Evolutionary conservation across 495 filamentous ascomycete genomes (phyloP).

Genomic region (Xanthoparmelia taractica): DNA sequence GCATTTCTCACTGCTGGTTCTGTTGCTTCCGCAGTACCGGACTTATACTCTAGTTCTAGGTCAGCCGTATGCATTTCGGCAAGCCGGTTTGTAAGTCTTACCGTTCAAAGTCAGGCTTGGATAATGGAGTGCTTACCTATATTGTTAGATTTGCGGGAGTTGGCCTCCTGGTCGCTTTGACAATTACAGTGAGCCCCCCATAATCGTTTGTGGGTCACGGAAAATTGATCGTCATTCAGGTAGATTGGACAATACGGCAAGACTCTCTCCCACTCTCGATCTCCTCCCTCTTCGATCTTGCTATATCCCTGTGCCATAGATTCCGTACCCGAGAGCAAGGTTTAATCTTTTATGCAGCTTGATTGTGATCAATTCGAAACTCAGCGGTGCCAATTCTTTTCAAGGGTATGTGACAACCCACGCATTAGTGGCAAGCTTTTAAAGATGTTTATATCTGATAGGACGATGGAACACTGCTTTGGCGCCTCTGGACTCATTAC

Average conservation of each 20-base stretch:
- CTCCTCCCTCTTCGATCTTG: background rate
- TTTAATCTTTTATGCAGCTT: constrained; percentile 32
- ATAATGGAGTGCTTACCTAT: background rate
- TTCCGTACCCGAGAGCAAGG: background rate
- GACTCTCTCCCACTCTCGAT: background rate
- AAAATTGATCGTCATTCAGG: constrained; percentile 25
- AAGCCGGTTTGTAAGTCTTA: constrained; percentile 68
- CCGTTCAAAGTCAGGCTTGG: background rate
- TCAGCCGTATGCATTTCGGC: constrained; percentile 88
- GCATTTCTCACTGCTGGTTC: constrained; percentile 19
- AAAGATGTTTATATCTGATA: background rate
- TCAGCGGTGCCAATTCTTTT: constrained; percentile 85
- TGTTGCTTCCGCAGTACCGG: background rate
- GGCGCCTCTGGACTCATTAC: constrained; percentile 80
- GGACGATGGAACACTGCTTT: constrained; percentile 87
- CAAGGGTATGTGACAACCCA: constrained; percentile 46
- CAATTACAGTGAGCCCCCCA: constrained; percentile 50
- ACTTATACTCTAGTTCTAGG: constrained; percentile 31
- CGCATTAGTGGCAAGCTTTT: background rate
- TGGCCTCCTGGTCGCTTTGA: constrained; percentile 67
- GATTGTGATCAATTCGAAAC: constrained; percentile 91
- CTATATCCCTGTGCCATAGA: too few species aligned
- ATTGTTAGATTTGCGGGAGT: constrained; percentile 43
- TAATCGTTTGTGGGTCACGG: background rate
- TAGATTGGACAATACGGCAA: constrained; percentile 89